Conservation (phyloP, 176 grass and related monocot genomes). For the Zoysia pacifica region DNA sequence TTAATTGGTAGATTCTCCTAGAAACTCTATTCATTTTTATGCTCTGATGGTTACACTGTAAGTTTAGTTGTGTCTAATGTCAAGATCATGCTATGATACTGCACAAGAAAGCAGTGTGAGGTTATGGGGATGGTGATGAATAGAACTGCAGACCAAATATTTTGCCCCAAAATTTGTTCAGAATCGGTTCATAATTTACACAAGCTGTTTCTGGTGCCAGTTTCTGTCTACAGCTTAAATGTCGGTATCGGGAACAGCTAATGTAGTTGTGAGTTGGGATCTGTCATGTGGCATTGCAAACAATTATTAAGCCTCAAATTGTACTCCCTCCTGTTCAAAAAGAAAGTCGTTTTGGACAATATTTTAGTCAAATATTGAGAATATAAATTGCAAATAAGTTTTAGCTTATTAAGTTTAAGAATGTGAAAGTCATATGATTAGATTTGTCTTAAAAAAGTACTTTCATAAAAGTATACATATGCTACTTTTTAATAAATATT, state of each 20-base stretch:
- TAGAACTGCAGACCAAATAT: neutral
- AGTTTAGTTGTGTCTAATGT: neutral
- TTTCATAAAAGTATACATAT: too few species aligned
- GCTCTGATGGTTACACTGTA: neutral
- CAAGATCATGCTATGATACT: neutral
- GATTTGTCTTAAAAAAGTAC: too few species aligned
- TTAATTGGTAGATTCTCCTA: neutral
- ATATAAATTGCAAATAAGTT: too few species aligned
- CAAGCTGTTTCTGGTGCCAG: conserved; percentile 1
- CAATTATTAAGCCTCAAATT: neutral
- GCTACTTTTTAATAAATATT: too few species aligned
- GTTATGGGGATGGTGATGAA: neutral
- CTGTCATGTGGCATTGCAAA: neutral
- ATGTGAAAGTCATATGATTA: too few species aligned
- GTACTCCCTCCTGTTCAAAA: too few species aligned
- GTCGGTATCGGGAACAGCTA: neutral
- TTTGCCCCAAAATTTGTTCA: neutral
- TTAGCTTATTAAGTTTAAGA: too few species aligned
- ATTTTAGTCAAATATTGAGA: too few species aligned
- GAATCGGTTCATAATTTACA: neutral
- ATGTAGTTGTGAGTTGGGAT: neutral
- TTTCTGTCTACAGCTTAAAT: conserved; percentile 1
- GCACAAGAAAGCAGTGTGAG: neutral
- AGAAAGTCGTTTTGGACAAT: too few species aligned
- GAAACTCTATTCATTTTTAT: neutral